These are phyloP conservation scores for Backusella tarrabulga DNA, from an alignment of 192 early-diverging fungal species.

Conservation along the genomic window DNA sequence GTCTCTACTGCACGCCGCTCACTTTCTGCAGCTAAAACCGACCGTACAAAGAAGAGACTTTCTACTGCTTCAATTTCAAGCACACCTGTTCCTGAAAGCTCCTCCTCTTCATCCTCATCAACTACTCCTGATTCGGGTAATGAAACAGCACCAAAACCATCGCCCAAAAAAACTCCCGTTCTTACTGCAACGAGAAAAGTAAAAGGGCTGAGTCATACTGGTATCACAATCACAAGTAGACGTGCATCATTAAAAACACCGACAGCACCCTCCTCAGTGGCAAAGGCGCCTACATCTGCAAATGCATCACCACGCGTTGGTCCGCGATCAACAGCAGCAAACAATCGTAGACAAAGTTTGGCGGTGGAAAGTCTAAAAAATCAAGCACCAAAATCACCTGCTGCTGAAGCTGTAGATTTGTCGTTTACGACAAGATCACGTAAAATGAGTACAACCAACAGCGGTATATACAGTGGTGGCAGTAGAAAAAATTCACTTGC, in stretches of 20 bases:
- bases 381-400: neutral
- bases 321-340: neutral
- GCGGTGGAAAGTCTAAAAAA: neutral
- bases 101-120: slow-evolving; percentile 8
- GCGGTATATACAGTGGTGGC: neutral
- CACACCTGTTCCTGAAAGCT: neutral
- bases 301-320: slow-evolving; percentile 8
- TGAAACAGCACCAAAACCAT: neutral
- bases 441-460: slow-evolving; percentile 1
- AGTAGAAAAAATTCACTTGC: slow-evolving; percentile 23
- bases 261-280: neutral
- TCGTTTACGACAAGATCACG: neutral
- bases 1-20: neutral
- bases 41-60: neutral
- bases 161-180: neutral
- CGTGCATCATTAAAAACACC: slow-evolving; percentile 5
- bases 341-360: slow-evolving; percentile 6
- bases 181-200: neutral
- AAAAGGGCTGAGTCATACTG: slow-evolving; percentile 7
- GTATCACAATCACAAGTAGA: neutral
- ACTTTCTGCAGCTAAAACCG: neutral
- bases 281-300: neutral
- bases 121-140: neutral
- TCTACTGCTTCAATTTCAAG: neutral
- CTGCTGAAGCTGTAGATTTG: neutral